Percentiles rank a stretch among this genome's conserved stretches.
These are phyloP conservation scores for Fusarium aywerte DNA, from an alignment of 2,329 filamentous ascomycete genomes.

Conservation along the genomic window DNA sequence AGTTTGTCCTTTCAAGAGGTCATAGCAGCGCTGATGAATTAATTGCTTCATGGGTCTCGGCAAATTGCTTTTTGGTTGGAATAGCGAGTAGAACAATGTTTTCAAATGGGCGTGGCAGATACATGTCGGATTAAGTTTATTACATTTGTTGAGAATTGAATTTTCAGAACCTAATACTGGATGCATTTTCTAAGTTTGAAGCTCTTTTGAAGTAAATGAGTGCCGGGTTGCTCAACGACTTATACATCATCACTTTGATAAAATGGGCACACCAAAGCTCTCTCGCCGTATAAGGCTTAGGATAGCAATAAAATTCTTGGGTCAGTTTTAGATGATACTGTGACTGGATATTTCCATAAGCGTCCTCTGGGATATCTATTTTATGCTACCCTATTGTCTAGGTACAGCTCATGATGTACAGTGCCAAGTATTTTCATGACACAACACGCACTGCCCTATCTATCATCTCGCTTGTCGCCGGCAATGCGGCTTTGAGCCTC, in stretches of 20 bases:
- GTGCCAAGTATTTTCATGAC: slow-evolving; percentile 24
- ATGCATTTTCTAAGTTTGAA: background rate
- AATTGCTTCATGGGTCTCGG: slow-evolving; percentile 4
- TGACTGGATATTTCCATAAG: too few species aligned
- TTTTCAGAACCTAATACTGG: background rate
- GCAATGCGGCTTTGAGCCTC: slow-evolving; percentile 37
- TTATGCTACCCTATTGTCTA: slow-evolving; percentile 12
- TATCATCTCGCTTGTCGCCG: slow-evolving; percentile 43
- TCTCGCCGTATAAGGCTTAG: too few species aligned
- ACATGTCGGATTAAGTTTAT: background rate
- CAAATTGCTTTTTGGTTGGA: slow-evolving; percentile 16
- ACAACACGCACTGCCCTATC: slow-evolving; percentile 33
- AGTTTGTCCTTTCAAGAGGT: slow-evolving; percentile 8
- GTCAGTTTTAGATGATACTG: too few species aligned
- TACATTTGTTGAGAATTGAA: background rate
- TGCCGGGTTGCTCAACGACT: background rate
- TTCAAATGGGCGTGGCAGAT: background rate
- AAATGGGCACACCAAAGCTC: too few species aligned
- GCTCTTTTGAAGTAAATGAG: background rate
- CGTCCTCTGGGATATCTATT: too few species aligned
- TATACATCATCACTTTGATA: too few species aligned
- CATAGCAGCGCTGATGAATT: slow-evolving; percentile 14
- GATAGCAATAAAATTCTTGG: too few species aligned
- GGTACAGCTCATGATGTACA: slow-evolving; percentile 31
- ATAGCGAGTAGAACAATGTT: slow-evolving; percentile 29